Percentiles rank a stretch among this genome's conserved stretches.
These are phyloP conservation scores for Zygotorulaspora chibaensis DNA, from an alignment of 805 yeast genomes.

Conservation along the genomic window DNA sequence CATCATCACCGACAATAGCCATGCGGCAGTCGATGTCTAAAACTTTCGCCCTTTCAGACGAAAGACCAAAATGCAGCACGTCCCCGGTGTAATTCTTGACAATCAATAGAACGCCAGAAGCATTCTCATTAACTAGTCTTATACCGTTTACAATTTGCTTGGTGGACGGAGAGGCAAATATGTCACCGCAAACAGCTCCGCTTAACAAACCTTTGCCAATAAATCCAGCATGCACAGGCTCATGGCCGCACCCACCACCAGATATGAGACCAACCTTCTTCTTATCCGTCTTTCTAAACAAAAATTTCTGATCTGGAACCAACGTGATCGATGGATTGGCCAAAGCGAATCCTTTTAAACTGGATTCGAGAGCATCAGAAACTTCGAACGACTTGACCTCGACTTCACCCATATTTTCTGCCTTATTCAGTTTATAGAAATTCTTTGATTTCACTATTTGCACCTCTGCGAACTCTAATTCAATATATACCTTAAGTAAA, in stretches of 20 bases:
- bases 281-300: slow-evolving; percentile 34
- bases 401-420: slow-evolving; percentile 8
- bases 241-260: slow-evolving; percentile 97
- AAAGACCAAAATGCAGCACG: slow-evolving; percentile 85
- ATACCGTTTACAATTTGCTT: slow-evolving; percentile 74
- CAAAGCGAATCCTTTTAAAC: slow-evolving; percentile 38
- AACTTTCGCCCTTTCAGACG: slow-evolving; percentile 81
- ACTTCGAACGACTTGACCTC: slow-evolving; percentile 39
- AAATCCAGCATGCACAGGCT: slow-evolving; percentile 89
- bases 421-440: no score
- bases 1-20: slow-evolving; percentile 84
- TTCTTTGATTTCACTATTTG: no score
- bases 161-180: slow-evolving; percentile 95
- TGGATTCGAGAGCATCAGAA: slow-evolving; percentile 35
- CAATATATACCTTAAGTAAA: no score
- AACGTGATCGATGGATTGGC: slow-evolving; percentile 38
- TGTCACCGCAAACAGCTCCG: slow-evolving; percentile 84
- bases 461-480: no score
- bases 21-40: slow-evolving; percentile 69
- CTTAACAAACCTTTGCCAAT: slow-evolving; percentile 80
- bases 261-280: slow-evolving; percentile 68
- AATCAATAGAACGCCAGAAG: slow-evolving; percentile 64
- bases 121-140: slow-evolving; percentile 34
- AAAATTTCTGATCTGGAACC: slow-evolving; percentile 37
- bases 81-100: slow-evolving; percentile 96